Evolutionary conservation across 2,329 filamentous ascomycete genomes (phyloP).

Genomic region (Fusarium miscanthi): DNA sequence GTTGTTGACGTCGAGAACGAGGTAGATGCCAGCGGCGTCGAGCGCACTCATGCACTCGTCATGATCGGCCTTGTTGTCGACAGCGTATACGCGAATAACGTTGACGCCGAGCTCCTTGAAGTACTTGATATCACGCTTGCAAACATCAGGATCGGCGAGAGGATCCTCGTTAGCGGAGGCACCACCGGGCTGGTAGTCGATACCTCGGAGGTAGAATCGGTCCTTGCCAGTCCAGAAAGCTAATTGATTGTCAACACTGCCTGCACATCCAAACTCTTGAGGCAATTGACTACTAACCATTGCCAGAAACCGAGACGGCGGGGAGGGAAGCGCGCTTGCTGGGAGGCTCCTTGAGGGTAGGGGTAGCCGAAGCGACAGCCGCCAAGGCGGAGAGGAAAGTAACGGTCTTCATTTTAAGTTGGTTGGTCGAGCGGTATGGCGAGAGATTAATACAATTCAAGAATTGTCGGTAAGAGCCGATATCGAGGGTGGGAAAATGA

Average conservation of each 20-base stretch:
- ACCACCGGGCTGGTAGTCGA: constrained; percentile 73
- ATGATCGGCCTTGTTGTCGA: constrained; percentile 87
- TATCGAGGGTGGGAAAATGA: constrained; percentile 16
- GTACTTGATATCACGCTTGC: constrained; percentile 81
- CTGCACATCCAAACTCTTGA: not conserved
- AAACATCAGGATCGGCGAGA: constrained; percentile 75
- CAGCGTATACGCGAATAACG: constrained; percentile 90
- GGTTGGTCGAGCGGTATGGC: constrained; percentile 15
- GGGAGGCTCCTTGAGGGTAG: constrained; percentile 63
- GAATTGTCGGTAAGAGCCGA: constrained; percentile 12
- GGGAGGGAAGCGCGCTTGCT: constrained; percentile 63
- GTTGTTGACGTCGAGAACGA: constrained; percentile 91
- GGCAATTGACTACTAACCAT: constrained; percentile 56
- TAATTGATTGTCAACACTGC: constrained; percentile 41
- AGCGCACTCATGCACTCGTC: constrained; percentile 86
- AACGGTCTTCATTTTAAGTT: constrained; percentile 60
- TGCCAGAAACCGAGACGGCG: constrained; percentile 65
- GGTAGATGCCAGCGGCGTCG: constrained; percentile 88
- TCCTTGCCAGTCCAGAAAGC: constrained; percentile 65
- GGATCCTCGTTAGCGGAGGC: constrained; percentile 73
- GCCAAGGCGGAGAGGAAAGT: constrained; percentile 61
- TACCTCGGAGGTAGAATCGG: constrained; percentile 70
- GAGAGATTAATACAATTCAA: constrained; percentile 23
- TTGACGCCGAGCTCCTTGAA: constrained; percentile 92
- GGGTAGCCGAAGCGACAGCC: constrained; percentile 60